Base-by-base conservation (phyloP, 1,284 basidiomycete species). In the Tausonia pullulans region DNA sequence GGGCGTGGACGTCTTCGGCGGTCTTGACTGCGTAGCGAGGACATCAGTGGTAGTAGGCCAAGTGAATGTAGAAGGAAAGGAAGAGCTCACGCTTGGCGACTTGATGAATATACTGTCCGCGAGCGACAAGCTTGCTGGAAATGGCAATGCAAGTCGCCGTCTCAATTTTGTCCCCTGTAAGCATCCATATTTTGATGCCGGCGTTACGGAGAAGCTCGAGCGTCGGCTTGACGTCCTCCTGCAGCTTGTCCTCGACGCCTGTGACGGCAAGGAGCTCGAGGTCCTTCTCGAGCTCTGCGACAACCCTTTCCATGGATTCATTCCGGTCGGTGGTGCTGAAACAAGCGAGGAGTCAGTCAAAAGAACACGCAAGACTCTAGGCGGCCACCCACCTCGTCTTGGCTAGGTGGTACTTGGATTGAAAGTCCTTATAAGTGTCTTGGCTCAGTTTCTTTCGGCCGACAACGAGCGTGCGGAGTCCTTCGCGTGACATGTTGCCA, bases 131-230 rank as follows among this genome's bases (percentile, higher is more conserved):
- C 74, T 98, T 98, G 44, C 90, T 96, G 49, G 92, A 97, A 68
- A 98, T 93, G 0, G 95, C 94, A 71, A 99, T 98, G 76, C 94
- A 97, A 45, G 94, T 89, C 6, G 96, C 96, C 3, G 96, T 99
- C 79, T 99, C 96, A 68, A 98, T 93, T 79, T 98, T 98, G 78
- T 98, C 96, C 0, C 96, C 96, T 0, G 96, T 99, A 71, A 98
- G 80, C 96, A 99, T 98, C 96, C 96, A 99, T 64, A 99, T 97
- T 80, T 92, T 97, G 77, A 99, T 87, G 2, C 95, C 95, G 0
- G 95, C 96, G 74, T 98, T 98, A 68, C 94, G 81, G 69, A 99
- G 76, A 58, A 98, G 74, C 77, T 98, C 96, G 67, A 98, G 78
- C 0, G 96, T 98, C 52, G 86, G 84, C 75, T 90, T 94, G 70